Percentiles rank a stretch among this genome's conserved stretches.
phyloP scores from a whole-genome alignment of 345 rosid genomes.

The Anastatica hierochuntica region DNA sequence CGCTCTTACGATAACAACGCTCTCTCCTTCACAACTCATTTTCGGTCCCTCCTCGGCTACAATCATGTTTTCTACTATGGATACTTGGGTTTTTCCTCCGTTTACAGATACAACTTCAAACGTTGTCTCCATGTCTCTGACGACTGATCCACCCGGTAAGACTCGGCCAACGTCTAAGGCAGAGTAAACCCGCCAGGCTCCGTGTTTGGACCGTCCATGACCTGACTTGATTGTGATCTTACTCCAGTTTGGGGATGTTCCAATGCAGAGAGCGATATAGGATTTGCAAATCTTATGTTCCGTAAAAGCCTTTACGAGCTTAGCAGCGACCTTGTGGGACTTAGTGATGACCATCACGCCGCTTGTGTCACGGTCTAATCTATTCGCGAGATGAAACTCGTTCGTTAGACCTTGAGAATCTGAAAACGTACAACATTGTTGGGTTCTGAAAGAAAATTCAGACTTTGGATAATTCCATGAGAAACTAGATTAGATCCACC shows the following conservation, averaged over 20 bases:
- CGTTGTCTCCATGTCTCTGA: conserved; percentile 79
- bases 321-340: conserved; percentile 74
- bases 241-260: conserved; percentile 55
- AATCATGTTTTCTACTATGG: conserved; percentile 16
- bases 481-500: no score
- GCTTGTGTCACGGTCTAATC: conserved; percentile 90
- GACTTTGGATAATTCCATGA: no score
- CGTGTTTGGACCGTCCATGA: conserved; percentile 87
- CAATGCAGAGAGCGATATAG: conserved; percentile 63
- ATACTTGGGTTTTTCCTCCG: conserved; percentile 22
- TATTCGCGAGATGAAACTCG: conserved; percentile 78
- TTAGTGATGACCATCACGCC: conserved; percentile 82
- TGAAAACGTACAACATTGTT: no score
- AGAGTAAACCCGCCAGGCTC: conserved; percentile 88
- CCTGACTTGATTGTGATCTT: conserved; percentile 65
- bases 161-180: conserved; percentile 56
- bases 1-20: conserved; percentile 65
- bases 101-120: conserved; percentile 61
- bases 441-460: no score
- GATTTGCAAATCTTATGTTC: conserved; percentile 64
- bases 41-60: conserved; percentile 41
- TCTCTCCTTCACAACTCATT: conserved; percentile 11
- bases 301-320: conserved; percentile 76
- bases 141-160: conserved; percentile 76
- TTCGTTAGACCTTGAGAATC: conserved; percentile 1